Evolutionary conservation across 2,329 filamentous ascomycete species (phyloP).

Genomic region (Trichoderma hamatum): DNA sequence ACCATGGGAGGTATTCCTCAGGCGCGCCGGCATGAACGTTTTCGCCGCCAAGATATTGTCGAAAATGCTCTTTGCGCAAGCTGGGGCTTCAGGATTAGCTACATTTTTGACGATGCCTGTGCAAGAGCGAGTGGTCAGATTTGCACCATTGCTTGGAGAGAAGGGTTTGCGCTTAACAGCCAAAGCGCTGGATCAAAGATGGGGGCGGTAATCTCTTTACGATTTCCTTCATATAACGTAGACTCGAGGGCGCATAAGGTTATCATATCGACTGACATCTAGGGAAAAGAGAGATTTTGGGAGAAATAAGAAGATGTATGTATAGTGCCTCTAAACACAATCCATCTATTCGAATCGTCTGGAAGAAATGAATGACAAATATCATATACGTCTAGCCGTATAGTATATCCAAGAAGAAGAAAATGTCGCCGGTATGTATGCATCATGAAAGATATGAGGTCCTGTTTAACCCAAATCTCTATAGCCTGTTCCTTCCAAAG

Average conservation of each 20-base stretch:
- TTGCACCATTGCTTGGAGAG: conserved; percentile 35
- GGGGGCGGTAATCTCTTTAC: conserved; percentile 4
- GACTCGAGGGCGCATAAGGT: background rate
- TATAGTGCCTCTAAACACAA: background rate
- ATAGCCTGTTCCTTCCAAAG: background rate
- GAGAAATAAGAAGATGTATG: background rate
- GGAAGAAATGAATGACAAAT: conserved; percentile 1
- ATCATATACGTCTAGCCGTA: background rate
- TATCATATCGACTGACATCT: background rate
- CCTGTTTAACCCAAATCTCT: background rate
- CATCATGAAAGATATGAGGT: background rate
- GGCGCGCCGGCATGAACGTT: conserved; percentile 43
- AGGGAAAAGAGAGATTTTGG: background rate
- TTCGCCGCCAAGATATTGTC: conserved; percentile 43
- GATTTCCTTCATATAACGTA: background rate
- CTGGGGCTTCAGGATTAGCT: conserved; percentile 36
- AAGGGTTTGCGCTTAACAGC: conserved; percentile 30
- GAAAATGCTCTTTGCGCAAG: conserved; percentile 33
- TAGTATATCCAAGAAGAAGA: background rate
- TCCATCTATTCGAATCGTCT: conserved; percentile 5
- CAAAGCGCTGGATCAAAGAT: conserved; percentile 6
- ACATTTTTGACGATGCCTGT: conserved; percentile 39
- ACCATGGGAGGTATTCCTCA: conserved; percentile 44
- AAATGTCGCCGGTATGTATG: background rate
- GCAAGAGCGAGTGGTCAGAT: conserved; percentile 34